Evolutionary conservation across 2,329 filamentous ascomycete species (phyloP).

Genomic region (Ascochyta clinopodiicola): DNA sequence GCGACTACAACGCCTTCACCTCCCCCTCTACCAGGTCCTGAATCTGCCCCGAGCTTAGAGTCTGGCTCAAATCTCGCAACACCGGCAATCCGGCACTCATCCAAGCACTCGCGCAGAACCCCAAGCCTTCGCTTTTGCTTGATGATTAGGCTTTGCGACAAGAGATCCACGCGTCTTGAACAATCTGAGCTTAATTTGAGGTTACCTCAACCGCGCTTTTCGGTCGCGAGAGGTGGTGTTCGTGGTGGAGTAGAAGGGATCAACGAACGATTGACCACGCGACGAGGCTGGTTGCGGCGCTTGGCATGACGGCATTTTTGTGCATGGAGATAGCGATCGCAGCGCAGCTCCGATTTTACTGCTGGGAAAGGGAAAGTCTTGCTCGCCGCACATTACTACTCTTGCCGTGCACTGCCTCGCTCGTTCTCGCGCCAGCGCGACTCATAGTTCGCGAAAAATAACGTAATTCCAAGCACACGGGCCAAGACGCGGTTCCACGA

Average conservation of each 20-base stretch:
- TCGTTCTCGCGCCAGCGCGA: neutral
- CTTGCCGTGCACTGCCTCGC: neutral
- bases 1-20: no score
- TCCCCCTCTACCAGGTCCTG: no score
- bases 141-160: slow-evolving; percentile 5
- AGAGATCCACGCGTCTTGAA: slow-evolving; percentile 6
- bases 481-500: neutral
- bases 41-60: no score
- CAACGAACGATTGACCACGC: neutral
- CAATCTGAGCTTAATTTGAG: slow-evolving; percentile 3
- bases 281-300: neutral
- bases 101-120: slow-evolving; percentile 1
- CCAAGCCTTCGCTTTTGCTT: slow-evolving; percentile 17
- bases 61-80: neutral
- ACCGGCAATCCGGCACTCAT: slow-evolving; percentile 11
- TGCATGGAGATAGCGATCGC: neutral
- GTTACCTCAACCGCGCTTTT: slow-evolving; percentile 5
- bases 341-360: no score
- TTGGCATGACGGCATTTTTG: slow-evolving; percentile 3
- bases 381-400: neutral
- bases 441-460: neutral
- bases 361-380: no score
- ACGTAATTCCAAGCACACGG: slow-evolving; percentile 12
- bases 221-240: neutral
- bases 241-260: neutral